Evolutionary conservation across 306 rosid genomes (phyloP).

Genomic region (Gillenia trifoliata): DNA sequence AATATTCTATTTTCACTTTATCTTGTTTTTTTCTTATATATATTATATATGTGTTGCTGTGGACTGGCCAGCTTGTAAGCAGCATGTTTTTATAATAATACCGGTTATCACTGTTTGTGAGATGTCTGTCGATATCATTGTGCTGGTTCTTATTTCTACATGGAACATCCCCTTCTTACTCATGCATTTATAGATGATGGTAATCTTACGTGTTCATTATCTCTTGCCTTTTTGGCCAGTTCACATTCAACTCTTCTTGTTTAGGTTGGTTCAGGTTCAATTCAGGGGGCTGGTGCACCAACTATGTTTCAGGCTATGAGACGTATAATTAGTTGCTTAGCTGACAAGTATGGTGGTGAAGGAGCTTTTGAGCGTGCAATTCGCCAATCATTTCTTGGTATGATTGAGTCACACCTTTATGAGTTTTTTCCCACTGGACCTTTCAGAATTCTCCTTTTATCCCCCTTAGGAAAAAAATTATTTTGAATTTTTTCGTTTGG

Average conservation of each 20-base stretch:
- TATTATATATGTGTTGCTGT: neutral
- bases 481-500: neutral
- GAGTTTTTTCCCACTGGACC: neutral
- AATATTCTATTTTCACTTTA: neutral
- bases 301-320: slow-evolving; percentile 98
- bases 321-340: slow-evolving; percentile 66
- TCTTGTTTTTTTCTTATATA: neutral
- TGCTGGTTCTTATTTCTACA: slow-evolving; percentile 2
- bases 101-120: neutral
- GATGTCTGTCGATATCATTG: neutral
- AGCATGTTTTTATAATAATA: neutral
- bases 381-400: slow-evolving; percentile 92
- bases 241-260: slow-evolving; percentile 27
- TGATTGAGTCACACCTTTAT: neutral
- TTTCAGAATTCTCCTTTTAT: neutral
- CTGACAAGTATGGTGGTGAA: slow-evolving; percentile 55
- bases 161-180: neutral
- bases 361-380: slow-evolving; percentile 79
- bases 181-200: neutral
- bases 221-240: slow-evolving; percentile 2
- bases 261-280: slow-evolving; percentile 96
- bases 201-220: neutral
- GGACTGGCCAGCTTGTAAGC: neutral
- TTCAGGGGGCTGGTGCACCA: slow-evolving; percentile 99
- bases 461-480: neutral